Base-by-base conservation (phyloP, 2,329 filamentous ascomycete genomes). In the Fusarium pseudonygamai region DNA sequence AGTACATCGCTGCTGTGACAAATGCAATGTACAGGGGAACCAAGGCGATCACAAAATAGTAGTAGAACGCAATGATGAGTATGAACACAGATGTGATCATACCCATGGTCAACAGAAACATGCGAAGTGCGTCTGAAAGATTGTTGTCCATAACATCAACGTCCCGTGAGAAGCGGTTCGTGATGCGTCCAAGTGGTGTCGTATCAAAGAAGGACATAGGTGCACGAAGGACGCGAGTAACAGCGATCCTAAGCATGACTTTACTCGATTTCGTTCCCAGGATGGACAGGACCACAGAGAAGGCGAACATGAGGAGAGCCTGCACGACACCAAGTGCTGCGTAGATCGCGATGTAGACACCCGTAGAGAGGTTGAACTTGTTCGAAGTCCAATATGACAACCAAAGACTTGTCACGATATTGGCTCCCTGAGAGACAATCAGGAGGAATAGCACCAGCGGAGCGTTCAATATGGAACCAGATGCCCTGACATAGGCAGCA, bases 71-170 rank as follows among this genome's bases (percentile, higher is more conserved):
- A 77, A 98, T 96, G 84, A 97, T 97, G 74, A 98, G 87, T 46
- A 91, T 90, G 79, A 98, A 97, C 40, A 97, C 93, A 9, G 93
- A 91, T 5, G 92, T 85, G 74, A 97, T 95, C 88, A 93, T 94
- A 43, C 90, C 92, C 75, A 97, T 83, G 4, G 94, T 97, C 76
- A 98, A 85, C 77, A 95, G 92, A 84, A 96, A 98, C 91, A 98
- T 97, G 73, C 96, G 91, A 83, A 98, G 94, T 7, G 94, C 92
- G 77, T 98, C 96, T 0, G 93, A 93, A 47, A 98, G 84, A 65
- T 91, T 94, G 81, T 97, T 97, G 83, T 98, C 96, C 94, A 98
- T 97, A 64, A 96, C 94, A 78, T 98, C 94, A 45, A 98, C 93
- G 78, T 99, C 96, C 75, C 96, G 93, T 37, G 94, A 97, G 83